Evolutionary conservation across 1,139 yeast species (phyloP).

Genomic region (Hanseniaspora sp.): DNA sequence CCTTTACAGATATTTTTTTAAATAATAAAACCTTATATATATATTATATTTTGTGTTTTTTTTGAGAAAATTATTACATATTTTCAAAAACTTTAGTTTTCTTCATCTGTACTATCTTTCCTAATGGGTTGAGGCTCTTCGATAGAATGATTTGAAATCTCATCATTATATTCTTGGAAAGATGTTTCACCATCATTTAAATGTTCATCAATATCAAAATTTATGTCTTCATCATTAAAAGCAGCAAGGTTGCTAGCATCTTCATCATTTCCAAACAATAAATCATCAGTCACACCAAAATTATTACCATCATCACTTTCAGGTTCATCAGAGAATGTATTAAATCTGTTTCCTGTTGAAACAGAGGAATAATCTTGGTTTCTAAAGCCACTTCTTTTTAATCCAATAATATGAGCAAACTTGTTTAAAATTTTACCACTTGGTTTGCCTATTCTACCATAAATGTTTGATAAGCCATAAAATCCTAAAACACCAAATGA

Average conservation of each 20-base stretch:
- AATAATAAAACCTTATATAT: too few species aligned
- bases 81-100: too few species aligned
- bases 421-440: neutral
- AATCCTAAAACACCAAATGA: conserved; percentile 44
- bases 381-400: conserved; percentile 21
- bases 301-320: conserved; percentile 27
- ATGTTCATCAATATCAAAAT: conserved; percentile 27
- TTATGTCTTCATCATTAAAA: conserved; percentile 25
- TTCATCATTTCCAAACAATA: conserved; percentile 30
- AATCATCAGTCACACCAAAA: conserved; percentile 24
- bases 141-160: too few species aligned
- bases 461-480: conserved; percentile 24
- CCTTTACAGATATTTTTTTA: too few species aligned
- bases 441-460: conserved; percentile 5
- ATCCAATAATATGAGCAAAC: conserved; percentile 5
- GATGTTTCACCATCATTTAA: neutral
- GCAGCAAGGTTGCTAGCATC: conserved; percentile 29
- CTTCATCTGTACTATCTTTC: too few species aligned
- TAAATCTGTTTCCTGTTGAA: conserved; percentile 25
- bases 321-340: conserved; percentile 27
- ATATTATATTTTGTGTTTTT: too few species aligned
- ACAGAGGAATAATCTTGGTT: conserved; percentile 10
- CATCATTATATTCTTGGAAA: conserved; percentile 18
- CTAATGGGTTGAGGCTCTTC: neutral
- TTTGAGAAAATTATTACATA: too few species aligned